phyloP scores from a whole-genome alignment of 805 yeast species.

The Lipomyces japonicus region DNA sequence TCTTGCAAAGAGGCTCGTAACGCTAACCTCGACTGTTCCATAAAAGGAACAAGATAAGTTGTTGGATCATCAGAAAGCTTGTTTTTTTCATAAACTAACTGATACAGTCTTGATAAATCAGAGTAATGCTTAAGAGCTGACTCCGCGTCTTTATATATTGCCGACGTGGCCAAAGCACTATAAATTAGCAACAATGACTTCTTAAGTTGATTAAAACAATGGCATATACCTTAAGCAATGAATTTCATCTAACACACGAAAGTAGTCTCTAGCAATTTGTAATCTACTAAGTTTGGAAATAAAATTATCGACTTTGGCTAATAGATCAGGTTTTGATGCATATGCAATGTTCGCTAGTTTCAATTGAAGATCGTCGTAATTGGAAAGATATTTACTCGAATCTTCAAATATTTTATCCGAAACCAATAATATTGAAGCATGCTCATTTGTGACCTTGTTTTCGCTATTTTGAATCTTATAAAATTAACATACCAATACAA shows the following conservation, averaged over 20 bases:
- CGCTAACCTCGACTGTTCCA: neutral
- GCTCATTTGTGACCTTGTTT: constrained; percentile 7
- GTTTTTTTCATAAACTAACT: constrained; percentile 2
- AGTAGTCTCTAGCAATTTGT: constrained; percentile 15
- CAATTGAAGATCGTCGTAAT: too few species aligned
- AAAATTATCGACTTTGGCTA: constrained; percentile 6
- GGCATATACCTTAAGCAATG: constrained; percentile 9
- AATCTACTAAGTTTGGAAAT: constrained; percentile 9
- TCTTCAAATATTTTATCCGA: constrained; percentile 2
- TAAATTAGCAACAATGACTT: neutral
- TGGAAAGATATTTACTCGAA: too few species aligned
- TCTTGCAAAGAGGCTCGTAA: constrained; percentile 15
- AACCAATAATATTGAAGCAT: neutral
- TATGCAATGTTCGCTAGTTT: too few species aligned
- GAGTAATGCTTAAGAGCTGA: constrained; percentile 6
- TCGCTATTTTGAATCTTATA: constrained; percentile 13
- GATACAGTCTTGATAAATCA: constrained; percentile 3
- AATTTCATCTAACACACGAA: constrained; percentile 4
- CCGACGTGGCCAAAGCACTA: constrained; percentile 1
- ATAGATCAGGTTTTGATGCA: too few species aligned
- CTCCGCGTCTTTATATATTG: constrained; percentile 2
- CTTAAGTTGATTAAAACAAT: too few species aligned
- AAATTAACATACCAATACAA: neutral
- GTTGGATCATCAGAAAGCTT: constrained; percentile 19
- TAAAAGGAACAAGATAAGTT: constrained; percentile 10